phyloP scores from a whole-genome alignment of 768 basidiomycete genomes.

The Xerocomus brunneocitrinus region DNA sequence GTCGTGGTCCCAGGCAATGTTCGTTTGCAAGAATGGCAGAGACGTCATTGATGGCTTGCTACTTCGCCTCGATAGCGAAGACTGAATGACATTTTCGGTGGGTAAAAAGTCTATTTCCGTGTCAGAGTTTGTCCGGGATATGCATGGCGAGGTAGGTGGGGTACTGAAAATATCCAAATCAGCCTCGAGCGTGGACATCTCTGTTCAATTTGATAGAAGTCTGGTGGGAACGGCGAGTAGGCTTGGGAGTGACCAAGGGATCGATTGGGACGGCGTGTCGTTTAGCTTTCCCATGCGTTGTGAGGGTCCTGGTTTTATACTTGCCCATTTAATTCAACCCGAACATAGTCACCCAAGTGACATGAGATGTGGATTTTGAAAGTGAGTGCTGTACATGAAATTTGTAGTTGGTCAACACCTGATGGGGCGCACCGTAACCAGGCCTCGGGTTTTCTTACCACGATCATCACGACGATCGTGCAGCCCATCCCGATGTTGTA shows the following conservation, averaged over 20 bases:
- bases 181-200: constrained; percentile 32
- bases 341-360: constrained; percentile 25
- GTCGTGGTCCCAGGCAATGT: constrained; percentile 32
- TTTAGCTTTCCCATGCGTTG: constrained; percentile 1
- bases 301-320: constrained; percentile 21
- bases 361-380: constrained; percentile 9
- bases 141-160: constrained; percentile 39
- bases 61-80: constrained; percentile 36
- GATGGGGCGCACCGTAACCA: constrained; percentile 20
- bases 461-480: constrained; percentile 17
- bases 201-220: constrained; percentile 3
- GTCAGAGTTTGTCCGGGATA: constrained; percentile 20
- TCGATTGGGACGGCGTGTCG: constrained; percentile 3
- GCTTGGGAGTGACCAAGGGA: constrained; percentile 4
- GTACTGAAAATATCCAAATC: constrained; percentile 39
- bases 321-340: constrained; percentile 7
- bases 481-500: background rate
- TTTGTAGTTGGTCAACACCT: constrained; percentile 8
- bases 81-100: constrained; percentile 24
- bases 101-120: constrained; percentile 11
- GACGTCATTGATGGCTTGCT: constrained; percentile 28
- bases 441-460: constrained; percentile 17
- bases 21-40: constrained; percentile 30
- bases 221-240: constrained; percentile 11
- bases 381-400: constrained; percentile 11